Conservation (phyloP, 2,329 filamentous ascomycete genomes). For the Hypomyces rosellus region DNA sequence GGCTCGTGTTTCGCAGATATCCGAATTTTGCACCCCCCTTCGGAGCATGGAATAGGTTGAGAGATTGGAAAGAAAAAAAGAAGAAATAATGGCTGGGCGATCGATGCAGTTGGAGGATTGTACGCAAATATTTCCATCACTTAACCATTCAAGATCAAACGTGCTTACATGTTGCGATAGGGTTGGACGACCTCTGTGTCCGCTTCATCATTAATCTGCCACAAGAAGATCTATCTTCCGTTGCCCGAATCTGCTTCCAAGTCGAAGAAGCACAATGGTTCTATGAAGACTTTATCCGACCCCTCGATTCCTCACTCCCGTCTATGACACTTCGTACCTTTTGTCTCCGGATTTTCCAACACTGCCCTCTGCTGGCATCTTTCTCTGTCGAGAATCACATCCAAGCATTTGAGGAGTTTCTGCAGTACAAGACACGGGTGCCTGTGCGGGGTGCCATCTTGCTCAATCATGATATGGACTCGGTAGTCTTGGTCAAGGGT, state of each 20-base stretch:
- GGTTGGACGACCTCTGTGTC: conserved; percentile 96
- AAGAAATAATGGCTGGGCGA: conserved; percentile 51
- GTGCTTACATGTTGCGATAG: conserved; percentile 38
- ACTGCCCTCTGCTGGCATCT: conserved; percentile 79
- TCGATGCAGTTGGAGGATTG: conserved; percentile 89
- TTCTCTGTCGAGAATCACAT: conserved; percentile 74
- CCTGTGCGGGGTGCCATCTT: conserved; percentile 92
- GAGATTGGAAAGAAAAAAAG: neutral
- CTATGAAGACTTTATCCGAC: conserved; percentile 98
- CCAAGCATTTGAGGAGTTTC: conserved; percentile 82
- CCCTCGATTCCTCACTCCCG: conserved; percentile 76
- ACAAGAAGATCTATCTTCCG: conserved; percentile 78
- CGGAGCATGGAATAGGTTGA: conserved; percentile 24
- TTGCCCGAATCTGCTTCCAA: conserved; percentile 95
- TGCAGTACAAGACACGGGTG: conserved; percentile 89
- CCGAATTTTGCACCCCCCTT: conserved; percentile 2
- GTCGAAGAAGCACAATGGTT: conserved; percentile 99
- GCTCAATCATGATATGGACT: conserved; percentile 90
- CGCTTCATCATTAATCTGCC: conserved; percentile 98
- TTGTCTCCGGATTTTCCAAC: conserved; percentile 84
- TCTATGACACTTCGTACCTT: conserved; percentile 81
- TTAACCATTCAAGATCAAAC: neutral
- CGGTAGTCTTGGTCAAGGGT: conserved; percentile 86
- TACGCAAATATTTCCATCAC: conserved; percentile 29
- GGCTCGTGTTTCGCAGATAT: neutral